phyloP scores from a whole-genome alignment of 371 early-diverging fungal genomes.

The Apophysomyces variabilis region DNA sequence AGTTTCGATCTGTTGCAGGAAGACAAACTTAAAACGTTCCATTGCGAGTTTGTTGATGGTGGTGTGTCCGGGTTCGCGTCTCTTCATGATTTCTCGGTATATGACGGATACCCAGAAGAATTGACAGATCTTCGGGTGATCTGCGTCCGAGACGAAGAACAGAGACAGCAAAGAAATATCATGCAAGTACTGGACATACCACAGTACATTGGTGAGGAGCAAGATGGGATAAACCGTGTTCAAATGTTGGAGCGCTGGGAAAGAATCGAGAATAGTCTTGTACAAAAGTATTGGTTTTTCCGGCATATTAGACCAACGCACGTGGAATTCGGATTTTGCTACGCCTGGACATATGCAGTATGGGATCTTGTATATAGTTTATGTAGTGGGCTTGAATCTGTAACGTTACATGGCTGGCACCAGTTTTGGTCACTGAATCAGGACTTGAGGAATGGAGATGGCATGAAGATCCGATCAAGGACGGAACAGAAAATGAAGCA shows the following conservation, averaged over 20 bases:
- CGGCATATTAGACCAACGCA: neutral
- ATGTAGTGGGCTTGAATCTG: neutral
- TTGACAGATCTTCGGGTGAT: neutral
- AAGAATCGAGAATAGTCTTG: neutral
- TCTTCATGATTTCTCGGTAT: neutral
- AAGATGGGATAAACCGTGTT: neutral
- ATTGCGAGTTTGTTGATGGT: neutral
- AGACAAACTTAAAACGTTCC: neutral
- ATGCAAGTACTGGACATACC: neutral
- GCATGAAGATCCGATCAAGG: neutral
- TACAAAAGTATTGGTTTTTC: neutral
- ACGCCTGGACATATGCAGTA: conserved; percentile 13
- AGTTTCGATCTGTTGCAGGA: conserved; percentile 1
- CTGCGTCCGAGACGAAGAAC: neutral
- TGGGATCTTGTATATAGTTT: conserved; percentile 3
- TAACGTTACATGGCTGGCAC: conserved; percentile 1
- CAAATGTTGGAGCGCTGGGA: neutral
- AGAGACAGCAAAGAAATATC: neutral
- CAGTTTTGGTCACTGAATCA: neutral
- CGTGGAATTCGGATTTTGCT: conserved; percentile 14
- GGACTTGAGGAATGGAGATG: neutral
- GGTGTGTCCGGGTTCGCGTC: neutral
- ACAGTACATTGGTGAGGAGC: neutral
- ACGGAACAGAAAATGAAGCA: neutral
- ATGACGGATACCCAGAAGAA: neutral